Conservation (phyloP, 2,329 filamentous ascomycete species). For the Xylaria sp. region DNA sequence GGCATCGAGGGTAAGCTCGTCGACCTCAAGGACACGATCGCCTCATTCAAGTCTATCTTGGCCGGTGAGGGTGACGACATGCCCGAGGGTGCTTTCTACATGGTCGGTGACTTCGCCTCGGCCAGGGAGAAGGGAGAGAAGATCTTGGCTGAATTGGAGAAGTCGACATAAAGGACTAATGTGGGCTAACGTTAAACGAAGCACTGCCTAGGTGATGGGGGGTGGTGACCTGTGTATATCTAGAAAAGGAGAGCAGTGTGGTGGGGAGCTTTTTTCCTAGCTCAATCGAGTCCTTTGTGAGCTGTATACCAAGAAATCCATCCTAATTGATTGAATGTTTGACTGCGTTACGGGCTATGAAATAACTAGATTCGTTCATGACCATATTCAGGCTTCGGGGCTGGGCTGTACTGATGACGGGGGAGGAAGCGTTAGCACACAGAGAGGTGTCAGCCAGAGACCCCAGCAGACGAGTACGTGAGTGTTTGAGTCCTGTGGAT, state of each 20-base stretch:
- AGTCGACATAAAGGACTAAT: slow-evolving; percentile 52
- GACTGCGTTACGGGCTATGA: not conserved
- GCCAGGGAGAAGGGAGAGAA: slow-evolving; percentile 98
- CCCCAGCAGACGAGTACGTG: no score
- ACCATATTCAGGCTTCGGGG: no score
- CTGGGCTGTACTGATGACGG: no score
- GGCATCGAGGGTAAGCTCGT: slow-evolving; percentile 95
- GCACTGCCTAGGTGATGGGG: slow-evolving; percentile 35
- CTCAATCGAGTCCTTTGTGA: slow-evolving; percentile 62
- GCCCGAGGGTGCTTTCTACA: slow-evolving; percentile 94
- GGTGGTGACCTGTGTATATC: slow-evolving; percentile 58
- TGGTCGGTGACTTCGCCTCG: slow-evolving; percentile 95
- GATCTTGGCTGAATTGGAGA: slow-evolving; percentile 94
- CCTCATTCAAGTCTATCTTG: slow-evolving; percentile 96
- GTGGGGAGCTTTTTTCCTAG: slow-evolving; percentile 53
- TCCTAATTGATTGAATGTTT: slow-evolving; percentile 29
- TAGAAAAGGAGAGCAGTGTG: slow-evolving; percentile 50
- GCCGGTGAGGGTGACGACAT: slow-evolving; percentile 93
- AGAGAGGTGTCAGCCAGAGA: no score
- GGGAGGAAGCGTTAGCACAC: no score
- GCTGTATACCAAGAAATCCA: slow-evolving; percentile 60
- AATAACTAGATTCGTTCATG: no score
- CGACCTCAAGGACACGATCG: slow-evolving; percentile 97
- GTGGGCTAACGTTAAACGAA: slow-evolving; percentile 38
- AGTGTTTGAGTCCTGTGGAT: no score